Evolutionary conservation across 306 rosid genomes (phyloP).

Genomic region (Casuarina glauca): DNA sequence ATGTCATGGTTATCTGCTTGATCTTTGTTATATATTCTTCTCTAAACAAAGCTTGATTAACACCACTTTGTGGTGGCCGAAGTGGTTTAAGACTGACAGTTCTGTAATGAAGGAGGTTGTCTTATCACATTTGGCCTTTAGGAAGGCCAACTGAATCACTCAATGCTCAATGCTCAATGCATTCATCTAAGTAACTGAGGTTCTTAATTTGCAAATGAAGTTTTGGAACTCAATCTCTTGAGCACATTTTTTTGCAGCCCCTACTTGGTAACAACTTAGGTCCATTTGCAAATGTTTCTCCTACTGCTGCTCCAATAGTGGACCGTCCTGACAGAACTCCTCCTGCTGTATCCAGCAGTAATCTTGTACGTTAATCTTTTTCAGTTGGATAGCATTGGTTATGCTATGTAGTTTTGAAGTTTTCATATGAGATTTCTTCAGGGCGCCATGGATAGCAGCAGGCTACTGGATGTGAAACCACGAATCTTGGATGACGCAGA

Average conservation of each 20-base stretch:
- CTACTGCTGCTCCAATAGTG: slow-evolving; percentile 25
- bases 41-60: not conserved
- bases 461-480: slow-evolving; percentile 49
- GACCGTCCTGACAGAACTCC: slow-evolving; percentile 43
- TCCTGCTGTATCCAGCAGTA: slow-evolving; percentile 38
- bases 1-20: not conserved
- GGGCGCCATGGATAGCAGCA: slow-evolving; percentile 42
- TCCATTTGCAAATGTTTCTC: slow-evolving; percentile 35
- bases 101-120: not conserved
- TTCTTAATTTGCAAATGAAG: not conserved
- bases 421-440: slow-evolving; percentile 21
- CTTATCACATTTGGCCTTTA: not conserved
- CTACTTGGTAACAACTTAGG: slow-evolving; percentile 43
- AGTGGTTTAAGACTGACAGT: not conserved
- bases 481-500: slow-evolving; percentile 40
- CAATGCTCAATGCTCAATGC: not conserved
- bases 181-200: not conserved
- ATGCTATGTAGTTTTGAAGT: not conserved
- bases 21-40: not conserved
- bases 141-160: not conserved
- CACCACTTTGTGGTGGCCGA: not conserved
- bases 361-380: slow-evolving; percentile 35
- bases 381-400: not conserved
- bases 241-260: slow-evolving; percentile 33
- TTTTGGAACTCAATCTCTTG: not conserved